phyloP scores from a whole-genome alignment of 2,329 filamentous ascomycete species.

The Colletotrichum siamense region DNA sequence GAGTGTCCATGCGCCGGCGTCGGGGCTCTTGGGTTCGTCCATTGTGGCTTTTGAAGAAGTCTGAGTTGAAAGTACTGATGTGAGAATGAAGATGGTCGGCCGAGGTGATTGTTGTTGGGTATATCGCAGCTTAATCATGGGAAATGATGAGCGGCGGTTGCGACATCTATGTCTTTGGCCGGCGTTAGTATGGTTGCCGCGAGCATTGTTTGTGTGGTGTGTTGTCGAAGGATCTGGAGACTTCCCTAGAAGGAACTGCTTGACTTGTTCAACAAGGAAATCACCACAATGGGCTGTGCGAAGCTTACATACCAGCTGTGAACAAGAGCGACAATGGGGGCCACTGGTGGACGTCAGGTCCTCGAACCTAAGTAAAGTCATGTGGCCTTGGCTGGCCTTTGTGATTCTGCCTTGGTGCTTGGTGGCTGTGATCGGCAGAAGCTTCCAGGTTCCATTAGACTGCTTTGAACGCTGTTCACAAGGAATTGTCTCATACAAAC shows the following conservation, averaged over 20 bases:
- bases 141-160: neutral
- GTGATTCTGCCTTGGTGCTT: neutral
- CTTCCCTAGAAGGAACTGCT: neutral
- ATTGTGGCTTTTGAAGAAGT: neutral
- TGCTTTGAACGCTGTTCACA: rapidly evolving
- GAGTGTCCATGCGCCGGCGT: neutral
- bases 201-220: neutral
- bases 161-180: neutral
- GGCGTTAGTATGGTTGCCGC: neutral
- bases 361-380: neutral
- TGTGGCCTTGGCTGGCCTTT: neutral
- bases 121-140: neutral
- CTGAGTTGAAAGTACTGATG: neutral
- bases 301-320: neutral
- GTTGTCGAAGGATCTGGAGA: neutral
- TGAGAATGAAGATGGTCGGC: neutral
- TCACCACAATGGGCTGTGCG: neutral
- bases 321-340: neutral
- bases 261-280: neutral
- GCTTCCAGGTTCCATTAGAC: neutral
- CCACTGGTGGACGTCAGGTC: neutral
- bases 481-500: neutral
- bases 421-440: neutral
- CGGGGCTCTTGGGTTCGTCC: neutral
- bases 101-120: neutral